Evolutionary conservation across 2,329 filamentous ascomycete genomes (phyloP).

Genomic region (Ceratocystis albifundus): DNA sequence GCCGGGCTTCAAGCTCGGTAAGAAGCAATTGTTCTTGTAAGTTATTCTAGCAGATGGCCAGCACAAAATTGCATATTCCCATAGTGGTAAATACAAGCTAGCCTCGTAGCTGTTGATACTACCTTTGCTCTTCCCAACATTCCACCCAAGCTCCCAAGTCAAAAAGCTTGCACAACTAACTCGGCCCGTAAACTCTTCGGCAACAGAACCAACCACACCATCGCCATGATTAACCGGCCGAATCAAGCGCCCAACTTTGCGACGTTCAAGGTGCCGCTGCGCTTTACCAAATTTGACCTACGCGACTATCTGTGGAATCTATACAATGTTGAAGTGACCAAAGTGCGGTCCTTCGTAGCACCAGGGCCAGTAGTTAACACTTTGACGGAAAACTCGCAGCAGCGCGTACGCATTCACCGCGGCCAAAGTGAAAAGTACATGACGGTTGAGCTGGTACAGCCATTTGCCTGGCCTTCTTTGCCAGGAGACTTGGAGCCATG

Average conservation of each 20-base stretch:
- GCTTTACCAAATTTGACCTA: constrained; percentile 91
- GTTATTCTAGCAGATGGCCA: constrained; percentile 25
- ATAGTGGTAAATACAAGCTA: no score
- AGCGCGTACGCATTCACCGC: constrained; percentile 41
- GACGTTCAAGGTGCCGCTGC: constrained; percentile 79
- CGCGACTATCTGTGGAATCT: constrained; percentile 86
- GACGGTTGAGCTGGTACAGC: constrained; percentile 78
- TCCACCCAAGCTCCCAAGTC: not conserved
- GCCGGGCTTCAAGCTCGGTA: constrained; percentile 39
- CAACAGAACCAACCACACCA: constrained; percentile 63
- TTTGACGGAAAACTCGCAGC: constrained; percentile 31
- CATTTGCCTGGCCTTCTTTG: constrained; percentile 75
- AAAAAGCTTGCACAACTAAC: not conserved
- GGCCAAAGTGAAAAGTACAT: constrained; percentile 75
- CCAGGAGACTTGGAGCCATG: constrained; percentile 53
- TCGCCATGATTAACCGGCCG: constrained; percentile 64
- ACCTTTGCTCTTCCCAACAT: not conserved
- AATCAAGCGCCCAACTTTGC: constrained; percentile 68
- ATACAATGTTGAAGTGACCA: constrained; percentile 63
- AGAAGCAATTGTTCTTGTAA: constrained; percentile 47
- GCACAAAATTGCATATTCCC: not conserved
- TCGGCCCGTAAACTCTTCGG: not conserved
- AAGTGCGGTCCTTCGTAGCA: constrained; percentile 56
- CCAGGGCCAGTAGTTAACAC: constrained; percentile 37
- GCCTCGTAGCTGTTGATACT: no score